Evolutionary conservation across 805 yeast genomes (phyloP).

Genomic region (Ogataea polymorpha): DNA sequence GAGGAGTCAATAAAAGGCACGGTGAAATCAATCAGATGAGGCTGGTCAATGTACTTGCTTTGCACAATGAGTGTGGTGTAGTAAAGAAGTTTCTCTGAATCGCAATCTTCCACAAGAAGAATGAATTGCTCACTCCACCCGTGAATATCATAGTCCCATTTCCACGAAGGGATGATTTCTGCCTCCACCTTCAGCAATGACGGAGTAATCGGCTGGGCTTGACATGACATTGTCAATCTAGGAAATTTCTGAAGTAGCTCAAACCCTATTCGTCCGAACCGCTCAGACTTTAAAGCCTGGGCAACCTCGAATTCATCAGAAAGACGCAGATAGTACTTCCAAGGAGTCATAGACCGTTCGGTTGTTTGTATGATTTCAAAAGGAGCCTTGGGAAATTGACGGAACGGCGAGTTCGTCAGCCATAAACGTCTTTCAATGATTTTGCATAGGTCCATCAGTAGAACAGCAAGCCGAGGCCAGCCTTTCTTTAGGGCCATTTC

Average conservation of each 20-base stretch:
- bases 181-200: slow-evolving; percentile 63
- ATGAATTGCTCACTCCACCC: slow-evolving; percentile 64
- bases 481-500: slow-evolving; percentile 69
- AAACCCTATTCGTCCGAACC: slow-evolving; percentile 56
- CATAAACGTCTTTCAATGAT: slow-evolving; percentile 82
- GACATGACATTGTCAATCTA: slow-evolving; percentile 51
- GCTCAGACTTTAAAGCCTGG: slow-evolving; percentile 72
- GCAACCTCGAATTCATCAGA: slow-evolving; percentile 72
- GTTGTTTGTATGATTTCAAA: slow-evolving; percentile 64
- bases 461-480: slow-evolving; percentile 66
- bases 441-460: slow-evolving; percentile 63
- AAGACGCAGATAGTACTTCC: slow-evolving; percentile 70
- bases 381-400: slow-evolving; percentile 79
- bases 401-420: slow-evolving; percentile 79
- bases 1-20: slow-evolving; percentile 56
- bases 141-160: slow-evolving; percentile 69
- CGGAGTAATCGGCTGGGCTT: slow-evolving; percentile 75
- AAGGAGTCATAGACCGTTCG: slow-evolving; percentile 80
- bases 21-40: slow-evolving; percentile 60
- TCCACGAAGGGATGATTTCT: slow-evolving; percentile 69
- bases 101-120: slow-evolving; percentile 75
- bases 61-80: slow-evolving; percentile 52
- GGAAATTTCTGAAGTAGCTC: slow-evolving; percentile 75
- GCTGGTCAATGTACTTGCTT: slow-evolving; percentile 46
- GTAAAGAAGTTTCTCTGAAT: slow-evolving; percentile 72